These are phyloP conservation scores for Exsudoporus frostii DNA, from an alignment of 768 basidiomycete species.

Conservation along the genomic window DNA sequence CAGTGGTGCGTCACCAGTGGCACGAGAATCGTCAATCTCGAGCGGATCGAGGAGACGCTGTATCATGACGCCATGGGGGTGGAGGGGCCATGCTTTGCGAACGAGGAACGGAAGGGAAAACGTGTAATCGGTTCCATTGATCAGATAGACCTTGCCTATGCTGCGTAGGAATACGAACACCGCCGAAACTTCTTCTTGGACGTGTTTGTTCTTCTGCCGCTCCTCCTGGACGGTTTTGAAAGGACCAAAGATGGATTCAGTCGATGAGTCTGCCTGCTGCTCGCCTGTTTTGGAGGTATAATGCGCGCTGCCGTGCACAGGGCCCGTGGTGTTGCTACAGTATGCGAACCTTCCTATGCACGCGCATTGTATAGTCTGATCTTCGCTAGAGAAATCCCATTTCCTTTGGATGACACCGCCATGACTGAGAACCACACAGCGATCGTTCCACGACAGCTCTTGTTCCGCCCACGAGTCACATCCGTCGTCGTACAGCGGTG, in stretches of 20 bases:
- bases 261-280: constrained; percentile 14
- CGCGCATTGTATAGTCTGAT: constrained; percentile 73
- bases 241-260: constrained; percentile 39
- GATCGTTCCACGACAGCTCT: constrained; percentile 69
- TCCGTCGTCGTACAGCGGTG: constrained; percentile 38
- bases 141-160: constrained; percentile 66
- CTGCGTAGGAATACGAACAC: constrained; percentile 78
- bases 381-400: constrained; percentile 73
- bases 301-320: constrained; percentile 27
- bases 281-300: constrained; percentile 25
- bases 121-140: constrained; percentile 71
- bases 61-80: constrained; percentile 76
- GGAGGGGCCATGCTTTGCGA: constrained; percentile 72
- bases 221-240: constrained; percentile 40
- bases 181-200: constrained; percentile 45
- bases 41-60: constrained; percentile 67
- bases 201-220: constrained; percentile 37
- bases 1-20: constrained; percentile 64
- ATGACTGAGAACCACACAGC: constrained; percentile 57
- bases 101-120: constrained; percentile 81
- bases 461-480: constrained; percentile 48
- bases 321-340: constrained; percentile 27
- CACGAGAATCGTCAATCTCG: constrained; percentile 63
- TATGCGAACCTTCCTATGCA: constrained; percentile 75
- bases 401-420: constrained; percentile 69